phyloP scores from a whole-genome alignment of 2,329 filamentous ascomycete species.

The Orbilia ellipsospora region DNA sequence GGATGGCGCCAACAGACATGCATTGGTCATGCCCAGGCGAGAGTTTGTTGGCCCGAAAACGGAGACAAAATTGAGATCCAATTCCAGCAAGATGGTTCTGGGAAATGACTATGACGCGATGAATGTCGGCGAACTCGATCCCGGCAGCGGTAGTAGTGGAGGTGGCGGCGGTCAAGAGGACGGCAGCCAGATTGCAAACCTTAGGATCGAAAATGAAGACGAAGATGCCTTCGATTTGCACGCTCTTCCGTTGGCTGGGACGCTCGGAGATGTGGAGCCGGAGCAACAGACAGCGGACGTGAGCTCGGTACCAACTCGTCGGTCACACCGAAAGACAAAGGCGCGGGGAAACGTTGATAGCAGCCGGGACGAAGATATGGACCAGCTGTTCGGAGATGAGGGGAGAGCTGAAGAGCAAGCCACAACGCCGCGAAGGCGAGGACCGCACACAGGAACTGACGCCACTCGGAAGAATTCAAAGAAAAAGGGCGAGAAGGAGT shows the following conservation, averaged over 20 bases:
- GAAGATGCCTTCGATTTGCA: constrained; percentile 47
- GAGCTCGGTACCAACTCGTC: constrained; percentile 43
- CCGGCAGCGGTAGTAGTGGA: constrained; percentile 54
- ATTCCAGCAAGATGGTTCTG: constrained; percentile 52
- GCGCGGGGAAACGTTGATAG: constrained; percentile 29
- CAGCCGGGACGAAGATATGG: constrained; percentile 14
- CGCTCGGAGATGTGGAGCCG: constrained; percentile 25
- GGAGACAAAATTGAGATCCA: constrained; percentile 61
- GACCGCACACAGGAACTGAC: constrained; percentile 19
- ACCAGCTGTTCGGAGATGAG: constrained; percentile 35
- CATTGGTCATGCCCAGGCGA: constrained; percentile 86
- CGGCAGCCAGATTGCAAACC: constrained; percentile 50
- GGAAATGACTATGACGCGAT: constrained; percentile 56
- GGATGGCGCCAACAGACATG: constrained; percentile 84
- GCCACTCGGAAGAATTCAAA: constrained; percentile 41
- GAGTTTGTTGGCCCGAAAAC: constrained; percentile 71
- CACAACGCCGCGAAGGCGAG: constrained; percentile 50
- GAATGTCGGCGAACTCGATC: constrained; percentile 56
- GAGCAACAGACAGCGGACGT: constrained; percentile 12
- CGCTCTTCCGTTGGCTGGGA: constrained; percentile 31
- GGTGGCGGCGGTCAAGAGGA: constrained; percentile 16
- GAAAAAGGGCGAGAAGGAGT: constrained; percentile 17
- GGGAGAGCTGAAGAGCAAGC: constrained; percentile 49
- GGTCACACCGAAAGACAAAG: constrained; percentile 43
- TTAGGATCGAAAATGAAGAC: constrained; percentile 51